Base-by-base conservation (phyloP, 2,329 filamentous ascomycete species). In the Hypoxylon sp. region DNA sequence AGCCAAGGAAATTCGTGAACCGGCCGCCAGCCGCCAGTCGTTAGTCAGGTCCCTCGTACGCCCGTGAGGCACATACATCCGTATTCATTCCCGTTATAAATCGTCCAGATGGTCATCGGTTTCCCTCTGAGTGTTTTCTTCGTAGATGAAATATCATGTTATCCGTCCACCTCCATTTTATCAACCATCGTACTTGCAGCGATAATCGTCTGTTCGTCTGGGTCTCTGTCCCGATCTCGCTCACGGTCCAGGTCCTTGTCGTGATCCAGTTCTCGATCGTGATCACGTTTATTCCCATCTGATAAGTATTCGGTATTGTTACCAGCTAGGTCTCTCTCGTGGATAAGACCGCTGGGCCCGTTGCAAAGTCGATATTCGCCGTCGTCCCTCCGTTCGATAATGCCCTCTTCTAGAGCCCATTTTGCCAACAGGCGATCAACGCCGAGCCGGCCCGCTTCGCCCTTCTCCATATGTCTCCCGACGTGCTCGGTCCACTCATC, bases 401-500 rank as follows among this genome's bases (percentile, higher is more conserved):
- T 88, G 5, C 78, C 79, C 66, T 88, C 84, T 1, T 85, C 82
- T 17, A 88, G 73, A 3, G 86, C 85, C 85, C 86, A 89, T 55
- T 83, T 77, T 0, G 83, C 81, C 38, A 89, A 72, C 33, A 86
- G 72, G 1, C 74, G 72, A 63, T 88, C 86, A 4, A 88, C 83
- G 0, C 81, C 83, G 15, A 88, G 76, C 20, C 77, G 73, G 20
- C 77, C 75, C 3, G 83, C 85, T 60, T 88, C 85, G 5, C 84
- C 84, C 63, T 88, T 88, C 74, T 97, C 93, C 80, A 96, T 89
- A 72, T 98, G 94, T 42, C 89, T 83, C 1, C 93, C 93, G 0
- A 97, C 88, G 72, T 98, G 94, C 72, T 98, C 94, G 58, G 95
- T 95, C 77, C 92, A 90, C 65, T 92, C 87, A 55, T 97, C 91